phyloP scores from a whole-genome alignment of 73 alveolate genomes.

The Durusdinium trenchii region DNA sequence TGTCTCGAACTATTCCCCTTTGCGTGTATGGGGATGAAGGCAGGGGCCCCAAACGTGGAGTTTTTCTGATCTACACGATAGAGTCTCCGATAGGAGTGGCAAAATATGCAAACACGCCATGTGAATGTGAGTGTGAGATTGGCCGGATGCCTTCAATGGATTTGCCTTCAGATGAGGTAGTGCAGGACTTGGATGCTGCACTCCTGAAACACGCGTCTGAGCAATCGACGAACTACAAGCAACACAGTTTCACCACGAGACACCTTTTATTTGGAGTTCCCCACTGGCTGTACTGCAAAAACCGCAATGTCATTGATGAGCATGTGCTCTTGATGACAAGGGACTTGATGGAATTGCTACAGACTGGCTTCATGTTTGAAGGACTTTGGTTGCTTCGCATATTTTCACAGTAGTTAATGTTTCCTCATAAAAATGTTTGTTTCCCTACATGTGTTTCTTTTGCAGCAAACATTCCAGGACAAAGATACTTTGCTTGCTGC shows the following conservation, averaged over 20 bases:
- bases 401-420: no score
- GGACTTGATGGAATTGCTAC: neutral
- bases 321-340: neutral
- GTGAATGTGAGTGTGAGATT: neutral
- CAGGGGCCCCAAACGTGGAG: slow-evolving; percentile 48
- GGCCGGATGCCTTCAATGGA: neutral
- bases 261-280: neutral
- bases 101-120: neutral
- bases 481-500: neutral
- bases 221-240: neutral
- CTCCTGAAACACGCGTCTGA: neutral
- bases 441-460: no score
- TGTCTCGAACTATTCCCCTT: neutral
- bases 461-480: no score
- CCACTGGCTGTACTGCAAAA: neutral
- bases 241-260: neutral
- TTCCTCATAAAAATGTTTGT: no score
- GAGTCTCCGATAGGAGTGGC: neutral
- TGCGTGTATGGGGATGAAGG: slow-evolving; percentile 32
- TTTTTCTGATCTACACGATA: neutral
- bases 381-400: neutral
- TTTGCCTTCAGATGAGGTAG: neutral
- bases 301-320: neutral
- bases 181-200: neutral
- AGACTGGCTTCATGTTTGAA: neutral